Conservation (phyloP, 768 basidiomycete genomes). For the Dioszegia aurantiaca region DNA sequence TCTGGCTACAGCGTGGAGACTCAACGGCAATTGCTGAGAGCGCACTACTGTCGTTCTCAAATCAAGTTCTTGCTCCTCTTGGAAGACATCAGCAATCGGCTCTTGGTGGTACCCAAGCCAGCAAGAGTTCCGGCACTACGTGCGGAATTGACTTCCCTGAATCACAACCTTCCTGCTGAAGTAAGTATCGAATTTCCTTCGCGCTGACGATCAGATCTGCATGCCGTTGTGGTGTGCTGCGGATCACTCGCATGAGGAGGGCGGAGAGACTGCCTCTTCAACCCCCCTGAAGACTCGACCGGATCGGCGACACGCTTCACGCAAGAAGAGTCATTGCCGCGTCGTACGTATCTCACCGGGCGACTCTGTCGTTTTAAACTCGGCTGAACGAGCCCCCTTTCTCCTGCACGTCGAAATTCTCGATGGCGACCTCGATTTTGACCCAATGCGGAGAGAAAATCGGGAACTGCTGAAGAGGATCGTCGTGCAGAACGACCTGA, state of each 20-base stretch:
- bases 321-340: slow-evolving; percentile 75
- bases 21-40: slow-evolving; percentile 71
- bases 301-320: slow-evolving; percentile 51
- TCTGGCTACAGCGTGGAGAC: slow-evolving; percentile 66
- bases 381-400: slow-evolving; percentile 92
- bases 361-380: slow-evolving; percentile 95
- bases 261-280: slow-evolving; percentile 49
- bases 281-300: slow-evolving; percentile 60
- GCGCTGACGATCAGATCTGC: slow-evolving; percentile 43
- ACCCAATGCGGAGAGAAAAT: slow-evolving; percentile 76
- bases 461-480: slow-evolving; percentile 70
- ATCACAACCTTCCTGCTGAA: slow-evolving; percentile 95
- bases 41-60: slow-evolving; percentile 89
- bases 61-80: slow-evolving; percentile 81
- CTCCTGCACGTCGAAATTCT: slow-evolving; percentile 88
- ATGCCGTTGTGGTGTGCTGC: slow-evolving; percentile 56
- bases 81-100: slow-evolving; percentile 86
- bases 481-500: slow-evolving; percentile 53
- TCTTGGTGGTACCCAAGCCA: slow-evolving; percentile 86
- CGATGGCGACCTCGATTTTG: slow-evolving; percentile 85
- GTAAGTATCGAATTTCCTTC: slow-evolving; percentile 54
- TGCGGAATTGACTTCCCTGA: slow-evolving; percentile 90
- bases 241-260: slow-evolving; percentile 53
- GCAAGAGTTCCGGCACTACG: slow-evolving; percentile 93
- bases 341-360: slow-evolving; percentile 96